Percentiles rank a stretch among this genome's conserved stretches.
Conservation (phyloP, 345 rosid species). For the Melastoma malabathricum region DNA sequence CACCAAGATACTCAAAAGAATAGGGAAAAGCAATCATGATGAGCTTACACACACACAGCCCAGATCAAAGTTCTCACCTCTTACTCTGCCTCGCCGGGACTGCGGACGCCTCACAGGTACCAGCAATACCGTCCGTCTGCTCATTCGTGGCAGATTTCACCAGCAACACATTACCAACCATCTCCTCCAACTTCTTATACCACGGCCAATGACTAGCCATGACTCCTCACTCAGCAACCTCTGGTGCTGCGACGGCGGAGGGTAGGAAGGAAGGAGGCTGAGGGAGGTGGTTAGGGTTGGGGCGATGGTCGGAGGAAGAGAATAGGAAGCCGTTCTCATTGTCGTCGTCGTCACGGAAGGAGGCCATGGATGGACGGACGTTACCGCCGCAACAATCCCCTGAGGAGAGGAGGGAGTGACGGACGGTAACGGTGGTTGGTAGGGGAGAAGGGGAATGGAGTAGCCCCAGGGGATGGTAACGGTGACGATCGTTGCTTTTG, state of each 20-base stretch:
- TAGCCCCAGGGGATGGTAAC: no score
- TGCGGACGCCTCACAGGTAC: slow-evolving; percentile 15
- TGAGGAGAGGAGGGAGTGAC: slow-evolving; percentile 25
- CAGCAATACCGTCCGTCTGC: slow-evolving; percentile 14
- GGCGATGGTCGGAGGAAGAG: no score
- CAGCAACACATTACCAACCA: slow-evolving; percentile 47
- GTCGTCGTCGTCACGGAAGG: no score
- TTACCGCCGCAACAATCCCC: no score
- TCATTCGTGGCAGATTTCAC: slow-evolving; percentile 33
- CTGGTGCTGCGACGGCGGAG: no score
- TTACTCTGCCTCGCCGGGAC: slow-evolving; percentile 33
- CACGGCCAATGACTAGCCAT: slow-evolving; percentile 77
- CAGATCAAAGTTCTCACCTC: slow-evolving; percentile 21
- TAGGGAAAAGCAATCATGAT: no score
- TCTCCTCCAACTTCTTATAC: slow-evolving; percentile 74
- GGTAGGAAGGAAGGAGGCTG: no score
- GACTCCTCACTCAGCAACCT: slow-evolving; percentile 19
- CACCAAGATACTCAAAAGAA: no score
- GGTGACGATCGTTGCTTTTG: not conserved
- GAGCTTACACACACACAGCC: no score
- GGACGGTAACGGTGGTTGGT: slow-evolving; percentile 10
- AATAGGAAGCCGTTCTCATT: no score
- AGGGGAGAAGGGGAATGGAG: not conserved
- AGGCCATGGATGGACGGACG: no score
- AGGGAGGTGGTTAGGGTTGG: no score